Evolutionary conservation across 495 filamentous ascomycete genomes (phyloP), one percentile per base, ranked within the genome.

Genomic region (Rhypophila decipiens): DNA sequence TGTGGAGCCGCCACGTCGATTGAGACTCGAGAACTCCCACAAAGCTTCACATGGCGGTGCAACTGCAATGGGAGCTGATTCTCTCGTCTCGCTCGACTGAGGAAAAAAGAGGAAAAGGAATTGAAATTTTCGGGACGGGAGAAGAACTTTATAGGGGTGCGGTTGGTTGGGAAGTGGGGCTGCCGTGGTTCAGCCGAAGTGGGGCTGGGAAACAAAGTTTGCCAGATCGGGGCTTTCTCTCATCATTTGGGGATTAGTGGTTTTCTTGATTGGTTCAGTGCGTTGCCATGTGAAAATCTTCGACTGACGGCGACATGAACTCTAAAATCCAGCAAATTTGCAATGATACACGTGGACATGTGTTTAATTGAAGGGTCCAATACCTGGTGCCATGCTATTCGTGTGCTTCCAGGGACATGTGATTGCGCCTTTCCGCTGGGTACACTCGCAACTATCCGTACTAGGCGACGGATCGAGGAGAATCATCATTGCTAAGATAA

Each of bases 1-100:
- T 24, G 61, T 43, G 61, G 61, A 65, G 61, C 61, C 61, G 17
- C 54, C 50, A 39, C 18, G 11, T 15, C 36, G 27, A 39, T 5
- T 42, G 39, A 35, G 18, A 39, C n/a, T n/a, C n/a, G 36, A 39
- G 34, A 43, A 31, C 44, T 37, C 19, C 22, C 39, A 24, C 12
- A 19, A n/a, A 29, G 35, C 61, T 61, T 59, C 62, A 63, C 62
- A 37, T 65, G 60, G 46, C 62, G 62, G 62, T 63, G 62, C 53
- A 65, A 53, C 44, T 20, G 12, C 7, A 13, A 13, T 31, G 27
- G 7, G 27, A 22, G 48, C 23, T 41, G 49, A 31, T 23, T 8
- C 36, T 12, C 50, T 38, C 22, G 41, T 7, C 39, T 57, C 53
- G 44, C 27, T 22, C 40, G 45, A 44, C 53, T 42, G 47, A 40